phyloP scores from a whole-genome alignment of 768 basidiomycete species.

The Agaricus subrufescens region DNA sequence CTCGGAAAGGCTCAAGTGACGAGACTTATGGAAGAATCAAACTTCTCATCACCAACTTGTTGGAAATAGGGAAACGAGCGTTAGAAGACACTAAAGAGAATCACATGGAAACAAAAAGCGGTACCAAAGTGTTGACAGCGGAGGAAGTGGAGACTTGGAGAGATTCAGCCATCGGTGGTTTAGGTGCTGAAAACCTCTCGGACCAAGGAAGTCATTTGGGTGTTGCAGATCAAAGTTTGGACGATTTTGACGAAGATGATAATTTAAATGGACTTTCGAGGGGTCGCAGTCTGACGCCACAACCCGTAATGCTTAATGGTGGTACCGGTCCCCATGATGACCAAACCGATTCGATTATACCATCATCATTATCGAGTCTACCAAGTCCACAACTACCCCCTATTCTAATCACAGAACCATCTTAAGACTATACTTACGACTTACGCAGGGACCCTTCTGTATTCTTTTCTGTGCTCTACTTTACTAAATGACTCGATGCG shows the following conservation, averaged over 20 bases:
- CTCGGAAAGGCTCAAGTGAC: constrained; percentile 35
- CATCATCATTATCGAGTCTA: constrained; percentile 16
- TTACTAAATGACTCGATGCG: background rate
- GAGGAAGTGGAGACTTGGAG: constrained; percentile 68
- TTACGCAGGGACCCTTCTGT: background rate
- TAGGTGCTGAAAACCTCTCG: constrained; percentile 13
- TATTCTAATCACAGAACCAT: constrained; percentile 32
- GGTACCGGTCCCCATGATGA: background rate
- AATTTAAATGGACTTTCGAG: background rate
- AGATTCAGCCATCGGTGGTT: constrained; percentile 16
- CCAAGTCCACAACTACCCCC: constrained; percentile 30
- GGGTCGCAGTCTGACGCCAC: constrained; percentile 5
- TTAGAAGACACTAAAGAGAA: constrained; percentile 56
- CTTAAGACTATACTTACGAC: constrained; percentile 8
- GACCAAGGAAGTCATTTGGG: constrained; percentile 9
- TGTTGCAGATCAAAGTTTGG: constrained; percentile 23
- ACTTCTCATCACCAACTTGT: constrained; percentile 55
- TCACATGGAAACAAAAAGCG: constrained; percentile 39
- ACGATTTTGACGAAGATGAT: constrained; percentile 23
- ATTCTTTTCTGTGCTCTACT: background rate
- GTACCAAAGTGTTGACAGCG: constrained; percentile 65
- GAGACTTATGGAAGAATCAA: constrained; percentile 60
- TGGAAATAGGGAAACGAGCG: constrained; percentile 55
- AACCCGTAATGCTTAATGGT: background rate
- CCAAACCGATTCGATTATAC: constrained; percentile 12